A percentile compares a stretch with the other conserved stretches of the same genome.
These are phyloP conservation scores for Kluyveromyces sp. DNA, from an alignment of 1,139 yeast species.

Conservation along the genomic window DNA sequence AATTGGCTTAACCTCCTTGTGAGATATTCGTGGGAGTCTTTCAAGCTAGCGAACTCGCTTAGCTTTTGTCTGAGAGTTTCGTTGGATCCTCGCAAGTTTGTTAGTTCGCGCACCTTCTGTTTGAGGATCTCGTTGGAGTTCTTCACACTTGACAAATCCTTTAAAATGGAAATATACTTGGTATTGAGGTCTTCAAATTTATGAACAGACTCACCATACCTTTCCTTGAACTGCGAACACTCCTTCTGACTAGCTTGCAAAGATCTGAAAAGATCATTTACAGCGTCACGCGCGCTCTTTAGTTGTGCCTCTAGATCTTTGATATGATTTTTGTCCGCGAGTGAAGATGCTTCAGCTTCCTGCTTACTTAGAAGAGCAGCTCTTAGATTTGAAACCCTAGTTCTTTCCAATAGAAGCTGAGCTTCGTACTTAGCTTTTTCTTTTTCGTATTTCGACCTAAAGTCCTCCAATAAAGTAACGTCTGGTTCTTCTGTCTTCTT, in stretches of 20 bases:
- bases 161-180: background rate
- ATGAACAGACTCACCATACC: background rate
- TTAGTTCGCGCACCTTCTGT: background rate
- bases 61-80: background rate
- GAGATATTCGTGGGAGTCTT: background rate
- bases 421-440: background rate
- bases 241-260: background rate
- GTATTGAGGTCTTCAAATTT: background rate
- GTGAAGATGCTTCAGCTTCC: background rate
- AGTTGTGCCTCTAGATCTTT: background rate
- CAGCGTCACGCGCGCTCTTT: background rate
- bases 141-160: background rate
- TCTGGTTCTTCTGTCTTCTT: slow-evolving; percentile 3
- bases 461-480: background rate
- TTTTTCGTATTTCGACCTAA: background rate
- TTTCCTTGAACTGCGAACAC: background rate
- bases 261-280: background rate
- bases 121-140: background rate
- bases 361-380: slow-evolving; percentile 4
- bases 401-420: background rate
- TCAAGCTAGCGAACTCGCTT: background rate
- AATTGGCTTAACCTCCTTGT: background rate
- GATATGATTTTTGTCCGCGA: background rate
- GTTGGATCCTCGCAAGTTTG: background rate
- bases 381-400: slow-evolving; percentile 12